Conservation (phyloP, 2,329 filamentous ascomycete genomes). For the Nothomitra cinnamomea region DNA sequence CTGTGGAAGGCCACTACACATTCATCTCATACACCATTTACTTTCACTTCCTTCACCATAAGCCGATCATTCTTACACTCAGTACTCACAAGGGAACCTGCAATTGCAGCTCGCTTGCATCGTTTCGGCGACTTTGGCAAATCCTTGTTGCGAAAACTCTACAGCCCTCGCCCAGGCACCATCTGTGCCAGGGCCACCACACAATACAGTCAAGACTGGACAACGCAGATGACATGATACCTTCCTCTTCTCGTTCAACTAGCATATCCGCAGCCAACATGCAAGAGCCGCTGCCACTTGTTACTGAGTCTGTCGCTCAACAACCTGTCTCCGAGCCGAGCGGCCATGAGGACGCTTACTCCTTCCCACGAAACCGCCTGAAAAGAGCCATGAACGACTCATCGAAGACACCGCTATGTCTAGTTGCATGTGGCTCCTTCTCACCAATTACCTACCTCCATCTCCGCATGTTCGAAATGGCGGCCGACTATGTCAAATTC, state of each 20-base stretch:
- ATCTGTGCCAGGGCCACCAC: no score
- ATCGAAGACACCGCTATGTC: slow-evolving; percentile 19
- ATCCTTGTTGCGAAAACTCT: no score
- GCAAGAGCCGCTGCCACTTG: background rate
- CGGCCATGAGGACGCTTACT: slow-evolving; percentile 22
- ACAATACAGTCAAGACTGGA: no score
- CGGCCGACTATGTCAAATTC: slow-evolving; percentile 60
- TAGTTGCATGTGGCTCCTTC: slow-evolving; percentile 41
- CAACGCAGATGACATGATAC: no score
- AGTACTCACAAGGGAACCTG: no score
- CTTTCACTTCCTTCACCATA: no score
- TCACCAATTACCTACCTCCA: slow-evolving; percentile 62
- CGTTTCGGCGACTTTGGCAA: no score
- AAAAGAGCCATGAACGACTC: slow-evolving; percentile 29
- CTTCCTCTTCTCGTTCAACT: background rate
- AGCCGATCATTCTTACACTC: no score
- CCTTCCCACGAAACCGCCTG: slow-evolving; percentile 27
- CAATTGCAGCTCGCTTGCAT: no score
- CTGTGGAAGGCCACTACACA: no score
- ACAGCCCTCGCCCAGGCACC: no score
- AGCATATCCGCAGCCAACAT: background rate
- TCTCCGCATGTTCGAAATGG: slow-evolving; percentile 79
- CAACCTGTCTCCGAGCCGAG: slow-evolving; percentile 1
- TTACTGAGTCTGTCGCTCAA: background rate
- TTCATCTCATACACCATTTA: no score